These are phyloP conservation scores for Cydonia oblonga DNA, from an alignment of 331 rosid species.

Conservation along the genomic window DNA sequence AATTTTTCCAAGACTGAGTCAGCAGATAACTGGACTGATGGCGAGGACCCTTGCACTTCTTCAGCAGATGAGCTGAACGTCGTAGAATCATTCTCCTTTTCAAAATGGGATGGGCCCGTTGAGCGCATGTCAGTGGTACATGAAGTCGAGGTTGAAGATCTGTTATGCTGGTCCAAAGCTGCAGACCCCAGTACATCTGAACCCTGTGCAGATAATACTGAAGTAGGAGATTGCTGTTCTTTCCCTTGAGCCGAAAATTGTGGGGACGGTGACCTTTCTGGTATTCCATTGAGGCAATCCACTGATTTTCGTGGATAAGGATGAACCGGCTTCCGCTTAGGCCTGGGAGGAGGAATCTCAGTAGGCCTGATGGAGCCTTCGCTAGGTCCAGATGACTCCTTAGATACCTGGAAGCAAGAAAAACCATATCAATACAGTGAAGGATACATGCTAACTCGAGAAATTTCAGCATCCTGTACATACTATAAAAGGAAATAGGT, in stretches of 20 bases:
- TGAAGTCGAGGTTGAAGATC: slow-evolving; percentile 57
- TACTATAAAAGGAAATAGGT: background rate
- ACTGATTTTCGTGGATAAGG: slow-evolving; percentile 84
- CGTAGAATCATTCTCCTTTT: slow-evolving; percentile 42
- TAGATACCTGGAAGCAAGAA: slow-evolving; percentile 51
- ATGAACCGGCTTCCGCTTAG: slow-evolving; percentile 85
- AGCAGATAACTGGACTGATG: slow-evolving; percentile 11
- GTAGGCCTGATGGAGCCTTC: slow-evolving; percentile 52
- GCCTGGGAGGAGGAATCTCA: slow-evolving; percentile 97
- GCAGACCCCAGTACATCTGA: slow-evolving; percentile 54
- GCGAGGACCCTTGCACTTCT: slow-evolving; percentile 29
- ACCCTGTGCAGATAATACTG: slow-evolving; percentile 44
- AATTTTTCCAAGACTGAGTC: slow-evolving; percentile 8
- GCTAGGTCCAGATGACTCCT: slow-evolving; percentile 42
- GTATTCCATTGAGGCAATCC: slow-evolving; percentile 30
- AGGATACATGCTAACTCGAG: background rate
- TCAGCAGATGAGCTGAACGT: slow-evolving; percentile 34
- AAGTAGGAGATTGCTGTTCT: slow-evolving; percentile 60
- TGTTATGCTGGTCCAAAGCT: slow-evolving; percentile 43
- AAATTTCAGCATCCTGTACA: background rate
- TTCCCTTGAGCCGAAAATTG: slow-evolving; percentile 35
- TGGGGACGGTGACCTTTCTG: slow-evolving; percentile 53
- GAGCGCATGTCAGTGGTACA: slow-evolving; percentile 56
- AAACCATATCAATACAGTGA: slow-evolving; percentile 1
- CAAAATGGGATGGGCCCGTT: slow-evolving; percentile 28